Evolutionary conservation across 345 rosid species (phyloP), one percentile per base, ranked within the genome.

Genomic region (Laguncularia racemosa): DNA sequence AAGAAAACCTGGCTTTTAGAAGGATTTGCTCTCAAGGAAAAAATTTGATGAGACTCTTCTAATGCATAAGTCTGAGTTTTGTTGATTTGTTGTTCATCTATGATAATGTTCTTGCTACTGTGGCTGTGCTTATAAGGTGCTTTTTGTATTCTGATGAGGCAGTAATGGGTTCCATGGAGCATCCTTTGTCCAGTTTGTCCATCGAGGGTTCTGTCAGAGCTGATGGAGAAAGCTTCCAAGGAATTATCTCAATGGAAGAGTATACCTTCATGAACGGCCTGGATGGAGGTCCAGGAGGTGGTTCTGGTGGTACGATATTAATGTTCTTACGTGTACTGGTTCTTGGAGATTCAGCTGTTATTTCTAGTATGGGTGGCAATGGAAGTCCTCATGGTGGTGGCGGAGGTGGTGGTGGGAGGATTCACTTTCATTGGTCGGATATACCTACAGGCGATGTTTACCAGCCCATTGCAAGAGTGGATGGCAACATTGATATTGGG

Each of bases 331-430:
- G 68, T 15, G 65, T 74, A 8, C 75, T 95, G 65, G 74, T 72
- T 71, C 62, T 90, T 70, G 80, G 75, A 16, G 78, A 77, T 67
- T 66, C 77, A 69, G 88, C 97, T 61, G 18, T 73, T 68, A 89
- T 95, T 76, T 95, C 99, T 49, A 87, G 82, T 73, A 79, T 64
- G 62, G 99, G 99, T 63, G 99, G 99, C 20, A 67, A 78, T 65
- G 97, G 96, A 51, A 80, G 91, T 68, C 82, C 78, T n/a, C 50
- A 69, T 28, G 91, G 97, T 46, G 73, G 84, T 53, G 99, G 96
- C 52, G 99, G 99, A 17, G 99, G 97, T 11, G 96, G 99, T 46
- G 99, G 99, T 57, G 99, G 99, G 65, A 88, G 99, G 80, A 81
- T 95, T 84, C 99, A 90, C 73, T 85, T 95, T 75, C 99, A 90